Evolutionary conservation across 495 filamentous ascomycete species (phyloP), one percentile per base, ranked within the genome.

Genomic region (Pseudevernia furfuracea): DNA sequence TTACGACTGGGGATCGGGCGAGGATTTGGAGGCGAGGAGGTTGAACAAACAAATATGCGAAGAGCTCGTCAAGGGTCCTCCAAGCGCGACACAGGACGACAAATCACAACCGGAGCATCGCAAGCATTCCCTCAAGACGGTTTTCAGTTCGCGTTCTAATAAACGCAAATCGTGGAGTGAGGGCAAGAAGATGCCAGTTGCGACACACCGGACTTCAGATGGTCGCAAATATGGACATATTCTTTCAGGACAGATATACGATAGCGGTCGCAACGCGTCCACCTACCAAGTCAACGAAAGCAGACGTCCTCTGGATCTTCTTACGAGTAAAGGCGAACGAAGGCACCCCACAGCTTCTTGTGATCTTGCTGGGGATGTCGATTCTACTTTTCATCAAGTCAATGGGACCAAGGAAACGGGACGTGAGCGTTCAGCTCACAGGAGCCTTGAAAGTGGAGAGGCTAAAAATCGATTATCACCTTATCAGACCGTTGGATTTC

Each of bases 181-280:
- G 30, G 21, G 48, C 21, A 28, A 17, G 21, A 58, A 39, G 39
- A 19, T 63, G 28, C 61, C 61, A 32, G 53, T 63, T 1, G 49
- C 44, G 28, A 43, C 28, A 32, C 61, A 58, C 9, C 58, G 52
- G 52, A 63, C 61, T 11, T 63, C 61, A 25, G n/a, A 63, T 57
- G 61, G 61, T 34, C 52, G 52, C 25, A 57, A 56, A 30, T 58
- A 63, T 14, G 61, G 61, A 58, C 61, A 63, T 30, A 63, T 63
- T 19, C 19, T 63, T 36, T 57, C 61, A 36, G 36, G 38, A 28
- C 61, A 63, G 41, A 43, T 58, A 34, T 63, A 63, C 53, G 39
- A 63, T 46, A 23, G 15, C 37, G 34, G 44, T 58, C 6, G 34
- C 15, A 63, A 63, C 44, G 53, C 61, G 23, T 63, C 61, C 17